phyloP scores from a whole-genome alignment of 2,329 filamentous ascomycete species.

The Mycosphaerella arachidis region DNA sequence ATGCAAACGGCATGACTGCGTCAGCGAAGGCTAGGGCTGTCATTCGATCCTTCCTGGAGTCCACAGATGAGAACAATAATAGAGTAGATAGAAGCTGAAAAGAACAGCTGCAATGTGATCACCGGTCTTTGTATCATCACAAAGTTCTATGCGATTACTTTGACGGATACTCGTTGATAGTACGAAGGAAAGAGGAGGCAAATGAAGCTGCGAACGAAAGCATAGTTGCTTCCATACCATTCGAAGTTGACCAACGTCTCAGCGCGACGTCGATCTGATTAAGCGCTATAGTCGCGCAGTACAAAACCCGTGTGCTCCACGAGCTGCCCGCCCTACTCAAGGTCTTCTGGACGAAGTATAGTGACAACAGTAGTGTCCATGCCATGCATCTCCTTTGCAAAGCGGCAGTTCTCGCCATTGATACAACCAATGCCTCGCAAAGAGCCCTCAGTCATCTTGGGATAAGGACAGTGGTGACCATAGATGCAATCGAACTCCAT shows the following conservation, averaged over 20 bases:
- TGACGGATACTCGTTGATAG: neutral
- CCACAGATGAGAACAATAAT: too few relatives aligned
- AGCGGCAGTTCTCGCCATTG: conserved; percentile 56
- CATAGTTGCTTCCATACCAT: neutral
- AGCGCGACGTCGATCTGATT: neutral
- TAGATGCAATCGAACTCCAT: conserved; percentile 59
- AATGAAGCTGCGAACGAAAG: neutral
- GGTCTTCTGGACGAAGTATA: conserved; percentile 28
- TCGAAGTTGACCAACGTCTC: neutral
- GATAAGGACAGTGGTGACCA: conserved; percentile 58
- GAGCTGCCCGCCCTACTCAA: conserved; percentile 4
- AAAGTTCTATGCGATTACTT: too few relatives aligned
- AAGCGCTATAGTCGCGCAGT: neutral
- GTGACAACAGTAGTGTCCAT: conserved; percentile 56
- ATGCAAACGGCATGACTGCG: too few relatives aligned
- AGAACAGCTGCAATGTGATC: too few relatives aligned
- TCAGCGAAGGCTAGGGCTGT: too few relatives aligned
- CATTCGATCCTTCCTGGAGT: too few relatives aligned
- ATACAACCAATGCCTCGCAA: conserved; percentile 53
- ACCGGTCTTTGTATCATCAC: too few relatives aligned
- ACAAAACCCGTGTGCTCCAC: neutral
- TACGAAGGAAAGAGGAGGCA: neutral
- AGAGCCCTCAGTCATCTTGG: conserved; percentile 35
- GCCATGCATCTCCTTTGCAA: conserved; percentile 53
- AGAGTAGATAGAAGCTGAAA: neutral